Evolutionary conservation across 306 rosid genomes (phyloP), one percentile per base, ranked within the genome.

Genomic region (Cucurbita maxima): DNA sequence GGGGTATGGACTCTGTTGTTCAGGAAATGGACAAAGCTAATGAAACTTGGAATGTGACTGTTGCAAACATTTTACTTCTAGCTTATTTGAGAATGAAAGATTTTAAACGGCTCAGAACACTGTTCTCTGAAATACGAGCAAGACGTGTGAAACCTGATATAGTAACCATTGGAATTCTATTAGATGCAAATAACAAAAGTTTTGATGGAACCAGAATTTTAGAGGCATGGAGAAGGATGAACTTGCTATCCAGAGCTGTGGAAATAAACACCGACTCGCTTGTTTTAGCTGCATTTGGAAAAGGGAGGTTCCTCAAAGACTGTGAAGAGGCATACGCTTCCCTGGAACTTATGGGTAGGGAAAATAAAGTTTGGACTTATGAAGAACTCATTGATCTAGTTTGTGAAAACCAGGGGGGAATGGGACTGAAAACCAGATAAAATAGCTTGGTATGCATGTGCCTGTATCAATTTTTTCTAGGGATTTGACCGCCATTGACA

Each of bases 61-160:
- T 83, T 78, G 83, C 75, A 59, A 91, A 87, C 79, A 87, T 77
- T 53, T 80, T 87, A 20, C 82, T 87, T 75, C 73, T 87, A 67
- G 81, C 95, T 73, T 82, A 88, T 81, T 75, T 88, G 82, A 91
- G 85, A 85, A 88, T 87, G 86, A 88, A 83, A 77, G 90, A 88
- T 73, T 85, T 91, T 81, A 84, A 68, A 43, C 83, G 45, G 75
- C 61, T 88, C 82, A 82, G 88, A 71, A 73, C 71, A 18, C 78
- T 83, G 73, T 83, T 85, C 63, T 85, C 86, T 62, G 81, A 72
- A 40, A 74, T 79, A 76, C 76, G 83, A 63, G 55, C 78, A 75
- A 69, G 75, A 55, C 38, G 10, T n/a, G 82, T 87, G 76, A 75
- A 70, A 64, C 92, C 96, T 4, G 90, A 91, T 79, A 76, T 88